Base-by-base conservation (phyloP, 306 rosid genomes). In the Lathyrus aphaca region DNA sequence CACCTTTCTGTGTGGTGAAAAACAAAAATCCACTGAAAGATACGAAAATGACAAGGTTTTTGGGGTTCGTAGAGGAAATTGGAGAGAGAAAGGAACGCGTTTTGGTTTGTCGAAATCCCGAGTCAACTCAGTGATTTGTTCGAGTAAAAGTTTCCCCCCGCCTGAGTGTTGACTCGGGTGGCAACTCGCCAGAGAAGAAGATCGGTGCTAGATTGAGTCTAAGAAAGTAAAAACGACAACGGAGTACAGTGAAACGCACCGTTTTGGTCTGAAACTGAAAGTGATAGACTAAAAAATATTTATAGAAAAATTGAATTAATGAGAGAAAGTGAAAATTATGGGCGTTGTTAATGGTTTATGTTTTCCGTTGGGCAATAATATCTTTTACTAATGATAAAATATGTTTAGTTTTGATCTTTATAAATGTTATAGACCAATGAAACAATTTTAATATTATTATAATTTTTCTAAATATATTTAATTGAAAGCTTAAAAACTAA, bases 341-440 rank as follows among this genome's bases (percentile, higher is more conserved):
- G 56, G 56, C 56, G 56, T 50, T 50, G 29, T 50, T 50, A 12
- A 50, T 18, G 56, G 56, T 50, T 50, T 50, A 5, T 17, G 19
- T 50, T 50, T 50, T 12, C 5, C 56, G 14, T 50, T 50, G 29
- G 29, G 56, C 13, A 49, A 4, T 4, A 17, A 17, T 50, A 17
- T 18, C 10, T 18, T 50, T 8, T 39, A 39, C 1, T 39, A 1
- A 35, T 35, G 2, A 7, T 35, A 6, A 32, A 32, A 7, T 35
- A 35, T 35, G 3, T 35, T 35, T 35, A 35, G 0, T 35, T 35
- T 1, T 35, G 39, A 35, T 35, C 3, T 1, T 35, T 35, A 32
- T 35, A 35, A 35, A 35, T 7, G 8, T 5, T 6, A 7, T 35
- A 1, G 9, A 7, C 10, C 39, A 35, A 35, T 35, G 2, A 35